These are phyloP conservation scores for Drosera capensis DNA, from an alignment of 148 eudicot species.

Conservation along the genomic window DNA sequence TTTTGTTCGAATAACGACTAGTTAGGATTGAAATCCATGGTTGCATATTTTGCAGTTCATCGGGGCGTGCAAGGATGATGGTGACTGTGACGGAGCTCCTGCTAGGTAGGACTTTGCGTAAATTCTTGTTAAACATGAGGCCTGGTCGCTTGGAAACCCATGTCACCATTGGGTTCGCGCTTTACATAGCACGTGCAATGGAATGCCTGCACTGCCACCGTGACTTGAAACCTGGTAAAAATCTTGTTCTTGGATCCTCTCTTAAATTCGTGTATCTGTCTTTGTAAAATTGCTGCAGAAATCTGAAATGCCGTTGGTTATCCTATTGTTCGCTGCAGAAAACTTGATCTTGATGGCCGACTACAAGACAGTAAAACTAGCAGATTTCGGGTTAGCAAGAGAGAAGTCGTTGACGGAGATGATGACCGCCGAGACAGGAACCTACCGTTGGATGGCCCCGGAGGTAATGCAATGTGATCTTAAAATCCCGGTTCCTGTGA, in stretches of 20 bases:
- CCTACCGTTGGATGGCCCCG: slow-evolving; percentile 40
- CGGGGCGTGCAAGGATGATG: slow-evolving; percentile 39
- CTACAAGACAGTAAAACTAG: slow-evolving; percentile 47
- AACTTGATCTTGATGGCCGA: slow-evolving; percentile 55
- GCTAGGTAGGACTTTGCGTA: slow-evolving; percentile 30
- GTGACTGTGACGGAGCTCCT: slow-evolving; percentile 34
- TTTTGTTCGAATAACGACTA: no score
- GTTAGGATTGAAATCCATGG: no score
- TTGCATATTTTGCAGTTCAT: slow-evolving; percentile 31
- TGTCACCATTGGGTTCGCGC: slow-evolving; percentile 24
- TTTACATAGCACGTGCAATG: slow-evolving; percentile 32
- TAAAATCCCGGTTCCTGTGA: no score
- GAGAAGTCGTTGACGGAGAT: slow-evolving; percentile 56
- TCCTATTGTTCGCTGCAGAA: slow-evolving; percentile 25
- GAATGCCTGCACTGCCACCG: slow-evolving; percentile 38
- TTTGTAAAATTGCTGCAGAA: not conserved
- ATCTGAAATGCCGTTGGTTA: not conserved
- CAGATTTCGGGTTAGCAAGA: slow-evolving; percentile 69
- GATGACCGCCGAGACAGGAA: slow-evolving; percentile 71
- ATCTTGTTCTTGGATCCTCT: not conserved
- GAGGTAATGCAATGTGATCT: slow-evolving; percentile 27
- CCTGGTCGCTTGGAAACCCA: slow-evolving; percentile 22
- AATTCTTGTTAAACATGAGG: slow-evolving; percentile 22
- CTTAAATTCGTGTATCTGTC: not conserved
- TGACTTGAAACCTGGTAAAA: slow-evolving; percentile 32